Base-by-base conservation (phyloP, 2,329 filamentous ascomycete species). In the Epichloe amarillans region DNA sequence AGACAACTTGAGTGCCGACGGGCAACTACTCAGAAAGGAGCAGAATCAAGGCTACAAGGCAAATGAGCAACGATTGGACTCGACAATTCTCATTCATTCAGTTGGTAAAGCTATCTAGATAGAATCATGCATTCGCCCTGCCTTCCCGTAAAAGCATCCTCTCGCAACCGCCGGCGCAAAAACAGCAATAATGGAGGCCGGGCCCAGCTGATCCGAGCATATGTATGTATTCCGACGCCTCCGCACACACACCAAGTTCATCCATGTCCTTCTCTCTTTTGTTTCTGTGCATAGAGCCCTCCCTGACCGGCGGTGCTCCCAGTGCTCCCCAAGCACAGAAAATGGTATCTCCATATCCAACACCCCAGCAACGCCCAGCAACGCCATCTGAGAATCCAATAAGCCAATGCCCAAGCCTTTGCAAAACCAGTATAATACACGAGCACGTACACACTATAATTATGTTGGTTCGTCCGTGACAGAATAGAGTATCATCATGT, bases 331-430 rank as follows among this genome's bases (percentile, higher is more conserved):
- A 56, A 56, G 59, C 57, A 60, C 57, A 59, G 59, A 57, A 60
- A 61, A 59, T 68, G 65, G 66, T 68, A 68, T 68, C 64, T 67
- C 39, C 64, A 59, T 57, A 41, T 39, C 37, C 33, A 36, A 38
- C 38, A 37, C 26, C 5, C 35, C 45, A 30, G 15, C 59, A 67
- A 68, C 65, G 17, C 17, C 65, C 65, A 54, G 53, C 61, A 67
- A 67, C 65, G 60, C 65, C 66, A 43, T 52, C 50, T 58, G 59
- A 57, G 53, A 60, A 57, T 54, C 59, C 54, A 57, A 60, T 51
- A 59, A 58, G 60, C 56, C 56, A 55, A 58, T 57, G 12, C 61
- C 61, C 57, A 54, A 59, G 56, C 59, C 58, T 57, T 58, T 58
- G 58, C 54, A 55, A 17, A 35, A 46, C 36, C 26, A 26, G 12